Evolutionary conservation across 306 rosid species (phyloP), one percentile per base, ranked within the genome.

Genomic region (Inga leiocalycina): DNA sequence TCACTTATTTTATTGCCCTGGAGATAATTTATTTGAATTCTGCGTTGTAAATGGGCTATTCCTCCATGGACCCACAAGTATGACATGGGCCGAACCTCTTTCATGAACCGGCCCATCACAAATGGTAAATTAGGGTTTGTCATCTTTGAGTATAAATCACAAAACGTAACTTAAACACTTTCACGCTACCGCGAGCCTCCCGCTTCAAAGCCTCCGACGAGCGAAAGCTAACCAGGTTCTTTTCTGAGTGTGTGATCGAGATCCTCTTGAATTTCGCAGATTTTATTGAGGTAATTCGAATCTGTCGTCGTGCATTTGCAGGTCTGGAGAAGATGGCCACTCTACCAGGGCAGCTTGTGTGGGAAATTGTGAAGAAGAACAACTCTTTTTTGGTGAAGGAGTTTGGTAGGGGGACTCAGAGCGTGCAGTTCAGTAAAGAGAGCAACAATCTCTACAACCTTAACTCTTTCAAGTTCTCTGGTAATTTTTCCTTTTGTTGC

Each of bases 351-450:
- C 97, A 88, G 11, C 88, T 95, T 78, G 79, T 95, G 8, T 95
- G 99, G 99, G 98, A 95, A 94, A 90, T 95, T 62, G 97, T 95
- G 76, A 95, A 95, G 88, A 93, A 71, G 89, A 92, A 93, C 88
- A 95, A 95, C 93, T 91, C 80, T 1, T 95, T 93, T 71, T 84
- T 93, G 84, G 99, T 95, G 54, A 93, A 92, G 82, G 86, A 95
- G 90, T 95, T 95, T 48, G 99, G 99, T 2, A 81, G 76, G 0
- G 93, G 98, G 37, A 90, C 91, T 69, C 94, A 93, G 19, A 89
- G 94, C 15, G 93, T 95, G 35, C 87, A 86, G 90, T 95, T 95
- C 88, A 95, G 97, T 90, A 90, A 90, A 86, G 99, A 95, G 81
- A 37, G 88, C 71, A 93, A 93, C 89, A 95, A 93, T 80, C 97